Percentiles rank a stretch among this genome's conserved stretches.
phyloP scores from a whole-genome alignment of 2,329 filamentous ascomycete genomes.

The Chaetothyriales sp. region DNA sequence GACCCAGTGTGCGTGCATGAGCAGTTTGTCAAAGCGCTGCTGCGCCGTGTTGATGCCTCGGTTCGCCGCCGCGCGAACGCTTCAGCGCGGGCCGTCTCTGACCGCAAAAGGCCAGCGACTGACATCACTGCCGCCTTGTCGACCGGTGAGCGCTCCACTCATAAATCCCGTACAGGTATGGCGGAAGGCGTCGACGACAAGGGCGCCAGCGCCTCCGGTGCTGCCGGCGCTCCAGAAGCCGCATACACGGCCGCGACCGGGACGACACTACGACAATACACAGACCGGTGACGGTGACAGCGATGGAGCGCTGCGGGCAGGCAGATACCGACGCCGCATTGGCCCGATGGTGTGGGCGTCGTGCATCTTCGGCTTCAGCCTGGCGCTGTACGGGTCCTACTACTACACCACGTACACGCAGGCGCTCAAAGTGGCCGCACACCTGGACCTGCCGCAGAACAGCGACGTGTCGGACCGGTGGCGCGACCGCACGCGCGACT shows the following conservation, averaged over 20 bases:
- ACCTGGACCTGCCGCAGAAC: slow-evolving; percentile 12
- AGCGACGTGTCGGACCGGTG: slow-evolving; percentile 35
- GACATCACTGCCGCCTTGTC: not conserved
- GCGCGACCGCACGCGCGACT: slow-evolving; percentile 29
- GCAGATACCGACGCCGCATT: not conserved
- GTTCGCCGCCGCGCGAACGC: not conserved
- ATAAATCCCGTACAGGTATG: not conserved
- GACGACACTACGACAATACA: not conserved
- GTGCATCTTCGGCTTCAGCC: slow-evolving; percentile 26
- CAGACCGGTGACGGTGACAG: not conserved
- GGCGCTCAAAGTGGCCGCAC: slow-evolving; percentile 19
- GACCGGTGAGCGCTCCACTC: not conserved
- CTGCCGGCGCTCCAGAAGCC: too few species aligned
- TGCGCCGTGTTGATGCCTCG: not conserved
- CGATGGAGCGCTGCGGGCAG: not conserved
- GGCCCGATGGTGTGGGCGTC: slow-evolving; percentile 21
- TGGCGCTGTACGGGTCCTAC: slow-evolving; percentile 32
- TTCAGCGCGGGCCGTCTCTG: not conserved
- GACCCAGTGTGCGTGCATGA: too few species aligned
- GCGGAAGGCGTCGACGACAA: not conserved
- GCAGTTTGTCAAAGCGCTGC: too few species aligned
- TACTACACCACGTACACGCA: slow-evolving; percentile 30
- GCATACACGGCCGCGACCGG: not conserved
- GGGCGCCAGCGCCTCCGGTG: too few species aligned
- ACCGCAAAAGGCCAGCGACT: too few species aligned